These are phyloP conservation scores for Silene latifolia DNA, from an alignment of 148 eudicot species.

Conservation along the genomic window DNA sequence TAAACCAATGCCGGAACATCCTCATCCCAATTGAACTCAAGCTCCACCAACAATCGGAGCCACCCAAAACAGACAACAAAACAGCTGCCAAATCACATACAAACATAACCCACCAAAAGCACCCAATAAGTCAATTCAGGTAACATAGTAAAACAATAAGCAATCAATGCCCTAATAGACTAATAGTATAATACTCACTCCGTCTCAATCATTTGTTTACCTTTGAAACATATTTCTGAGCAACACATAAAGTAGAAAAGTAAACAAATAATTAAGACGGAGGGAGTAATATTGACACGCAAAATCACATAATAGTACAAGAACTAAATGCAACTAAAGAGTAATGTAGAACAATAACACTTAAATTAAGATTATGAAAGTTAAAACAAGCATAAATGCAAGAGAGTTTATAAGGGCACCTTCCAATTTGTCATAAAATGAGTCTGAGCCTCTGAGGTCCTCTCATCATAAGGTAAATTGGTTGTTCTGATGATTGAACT, in stretches of 20 bases:
- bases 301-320: slow-evolving; percentile 84
- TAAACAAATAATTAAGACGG: slow-evolving; percentile 54
- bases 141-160: slow-evolving; percentile 90
- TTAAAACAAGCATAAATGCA: slow-evolving; percentile 63
- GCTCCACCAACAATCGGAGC: slow-evolving; percentile 76
- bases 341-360: slow-evolving; percentile 74
- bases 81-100: slow-evolving; percentile 92
- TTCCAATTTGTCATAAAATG: slow-evolving; percentile 66
- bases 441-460: slow-evolving; percentile 30
- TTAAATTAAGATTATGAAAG: slow-evolving; percentile 61
- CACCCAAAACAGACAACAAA: too few relatives aligned
- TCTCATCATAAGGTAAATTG: slow-evolving; percentile 62
- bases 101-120: slow-evolving; percentile 78
- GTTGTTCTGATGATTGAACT: slow-evolving; percentile 56
- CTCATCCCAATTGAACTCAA: slow-evolving; percentile 81
- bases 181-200: slow-evolving; percentile 48
- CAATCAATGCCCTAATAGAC: slow-evolving; percentile 62
- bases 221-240: too few relatives aligned
- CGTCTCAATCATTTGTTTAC: too few relatives aligned
- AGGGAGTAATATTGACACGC: too few relatives aligned
- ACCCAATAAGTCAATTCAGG: slow-evolving; percentile 98
- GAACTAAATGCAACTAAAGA: slow-evolving; percentile 53
- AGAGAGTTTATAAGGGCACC: slow-evolving; percentile 42
- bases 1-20: slow-evolving; percentile 90
- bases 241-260: too few relatives aligned